phyloP scores from a whole-genome alignment of 1,284 basidiomycete genomes.

The Hemileia vastatrix region DNA sequence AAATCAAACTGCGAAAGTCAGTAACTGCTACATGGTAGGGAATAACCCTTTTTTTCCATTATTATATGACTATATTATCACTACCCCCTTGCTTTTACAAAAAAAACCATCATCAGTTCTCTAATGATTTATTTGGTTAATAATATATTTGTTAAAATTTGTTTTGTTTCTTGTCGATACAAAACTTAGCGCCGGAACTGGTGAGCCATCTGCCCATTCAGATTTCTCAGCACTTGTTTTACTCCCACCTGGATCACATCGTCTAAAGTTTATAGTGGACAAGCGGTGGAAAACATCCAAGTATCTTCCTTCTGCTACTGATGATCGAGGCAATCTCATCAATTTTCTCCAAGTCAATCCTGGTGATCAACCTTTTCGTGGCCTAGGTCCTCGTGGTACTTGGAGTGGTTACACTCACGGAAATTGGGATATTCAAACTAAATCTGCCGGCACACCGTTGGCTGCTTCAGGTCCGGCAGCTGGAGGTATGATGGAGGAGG shows the following conservation, averaged over 20 bases:
- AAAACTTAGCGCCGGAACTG: constrained; percentile 16
- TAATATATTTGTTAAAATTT: neutral
- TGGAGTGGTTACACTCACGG: constrained; percentile 21
- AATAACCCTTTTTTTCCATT: neutral
- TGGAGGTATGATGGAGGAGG: constrained; percentile 34
- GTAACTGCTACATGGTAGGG: neutral
- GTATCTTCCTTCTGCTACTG: constrained; percentile 74
- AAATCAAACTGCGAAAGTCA: constrained; percentile 48
- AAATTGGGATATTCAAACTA: no score
- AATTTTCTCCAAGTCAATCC: constrained; percentile 71
- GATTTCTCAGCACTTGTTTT: constrained; percentile 48
- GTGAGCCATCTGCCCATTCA: neutral
- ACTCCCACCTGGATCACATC: constrained; percentile 82
- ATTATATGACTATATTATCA: neutral
- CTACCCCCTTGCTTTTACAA: neutral
- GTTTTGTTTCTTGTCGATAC: neutral
- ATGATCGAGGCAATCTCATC: constrained; percentile 80
- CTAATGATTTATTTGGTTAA: constrained; percentile 14
- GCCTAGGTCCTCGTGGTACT: constrained; percentile 32
- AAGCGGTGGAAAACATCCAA: constrained; percentile 66
- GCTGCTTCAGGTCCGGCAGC: neutral
- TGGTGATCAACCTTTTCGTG: constrained; percentile 33
- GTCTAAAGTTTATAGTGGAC: constrained; percentile 93
- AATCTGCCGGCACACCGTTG: no score
- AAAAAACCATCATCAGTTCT: neutral